Percentiles rank a stretch among this genome's conserved stretches.
Conservation (phyloP, 768 basidiomycete species). For the Lyophyllum atratum region DNA sequence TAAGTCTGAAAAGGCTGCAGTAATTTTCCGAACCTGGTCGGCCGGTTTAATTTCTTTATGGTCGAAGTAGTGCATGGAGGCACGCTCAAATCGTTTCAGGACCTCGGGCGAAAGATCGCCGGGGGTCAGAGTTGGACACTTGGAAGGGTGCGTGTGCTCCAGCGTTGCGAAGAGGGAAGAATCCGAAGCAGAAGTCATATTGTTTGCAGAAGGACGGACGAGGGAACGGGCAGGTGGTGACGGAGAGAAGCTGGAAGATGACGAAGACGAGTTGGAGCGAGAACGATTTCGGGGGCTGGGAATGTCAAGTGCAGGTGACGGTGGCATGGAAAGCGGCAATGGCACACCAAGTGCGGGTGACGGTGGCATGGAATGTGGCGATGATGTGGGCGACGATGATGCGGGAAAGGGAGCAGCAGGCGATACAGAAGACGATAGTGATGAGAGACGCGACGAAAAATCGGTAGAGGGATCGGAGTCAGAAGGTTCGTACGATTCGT, state of each 20-base stretch:
- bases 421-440: no score
- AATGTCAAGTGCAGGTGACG: no score
- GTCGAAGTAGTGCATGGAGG: not conserved
- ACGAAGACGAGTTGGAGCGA: not conserved
- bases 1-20: not conserved
- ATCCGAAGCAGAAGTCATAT: not conserved
- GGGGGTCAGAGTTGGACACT: not conserved
- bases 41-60: not conserved
- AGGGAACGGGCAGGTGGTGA: no score
- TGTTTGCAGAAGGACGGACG: not conserved
- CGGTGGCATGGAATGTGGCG: not conserved
- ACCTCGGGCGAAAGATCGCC: not conserved
- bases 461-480: no score
- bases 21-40: not conserved
- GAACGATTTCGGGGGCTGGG: no score
- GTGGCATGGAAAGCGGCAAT: not conserved
- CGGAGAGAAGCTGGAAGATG: not conserved
- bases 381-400: not conserved
- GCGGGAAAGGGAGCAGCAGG: no score
- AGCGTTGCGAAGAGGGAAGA: not conserved
- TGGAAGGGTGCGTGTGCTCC: not conserved
- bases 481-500: not conserved
- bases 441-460: not conserved
- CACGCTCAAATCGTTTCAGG: not conserved
- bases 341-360: no score